A percentile compares a stretch with the other conserved stretches of the same genome.
phyloP scores from a whole-genome alignment of 1,284 basidiomycete genomes.

The Trichosporon sp. region DNA sequence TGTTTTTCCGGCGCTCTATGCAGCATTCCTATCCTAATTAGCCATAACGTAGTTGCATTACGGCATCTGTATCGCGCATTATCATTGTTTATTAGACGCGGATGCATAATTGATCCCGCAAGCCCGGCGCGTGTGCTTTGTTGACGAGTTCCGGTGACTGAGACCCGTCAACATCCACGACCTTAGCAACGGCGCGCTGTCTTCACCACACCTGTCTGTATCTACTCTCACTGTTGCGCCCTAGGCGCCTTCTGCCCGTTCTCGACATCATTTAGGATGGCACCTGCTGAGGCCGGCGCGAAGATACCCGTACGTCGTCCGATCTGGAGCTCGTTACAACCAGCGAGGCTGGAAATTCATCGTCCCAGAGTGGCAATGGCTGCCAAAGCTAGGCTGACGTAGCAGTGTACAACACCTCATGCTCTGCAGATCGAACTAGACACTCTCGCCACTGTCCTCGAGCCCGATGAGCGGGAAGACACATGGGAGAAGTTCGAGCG shows the following conservation, averaged over 20 bases:
- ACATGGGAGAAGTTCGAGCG: slow-evolving; percentile 49
- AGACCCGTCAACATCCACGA: background rate
- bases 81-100: background rate
- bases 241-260: background rate
- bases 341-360: too few relatives aligned
- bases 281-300: slow-evolving; percentile 31
- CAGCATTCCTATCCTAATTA: background rate
- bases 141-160: background rate
- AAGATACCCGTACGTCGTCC: slow-evolving; percentile 37
- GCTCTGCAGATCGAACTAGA: slow-evolving; percentile 42
- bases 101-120: background rate
- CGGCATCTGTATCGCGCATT: background rate
- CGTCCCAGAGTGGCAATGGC: background rate
- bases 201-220: background rate
- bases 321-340: background rate
- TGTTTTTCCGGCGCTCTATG: background rate
- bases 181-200: background rate
- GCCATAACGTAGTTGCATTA: background rate
- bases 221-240: background rate
- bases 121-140: background rate
- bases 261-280: slow-evolving; percentile 18
- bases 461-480: slow-evolving; percentile 46
- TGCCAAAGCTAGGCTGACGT: background rate
- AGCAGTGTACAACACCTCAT: slow-evolving; percentile 43
- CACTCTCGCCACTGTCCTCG: slow-evolving; percentile 31